Evolutionary conservation across 371 early-diverging fungal genomes (phyloP), one percentile per base, ranked within the genome.

Genomic region (Rhizopus stolonifer): DNA sequence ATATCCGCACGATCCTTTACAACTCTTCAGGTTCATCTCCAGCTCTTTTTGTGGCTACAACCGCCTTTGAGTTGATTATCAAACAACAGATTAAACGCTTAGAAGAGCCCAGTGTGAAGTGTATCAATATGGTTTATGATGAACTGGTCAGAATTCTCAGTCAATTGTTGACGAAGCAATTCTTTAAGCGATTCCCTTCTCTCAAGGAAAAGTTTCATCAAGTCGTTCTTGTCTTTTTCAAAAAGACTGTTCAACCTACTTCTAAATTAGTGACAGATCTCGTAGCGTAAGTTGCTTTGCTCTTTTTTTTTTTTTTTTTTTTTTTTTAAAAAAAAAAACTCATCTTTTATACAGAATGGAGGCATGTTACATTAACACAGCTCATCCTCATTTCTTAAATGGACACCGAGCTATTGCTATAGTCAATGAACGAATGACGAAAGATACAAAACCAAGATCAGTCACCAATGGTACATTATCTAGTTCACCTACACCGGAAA

Each of bases 11-110:
- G 3, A 91, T 98, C 47, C 72, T 99, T 18, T 96, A 96, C 82
- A 99, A 99, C 78, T 96, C 98, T 24, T 91, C 95, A 45, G 98
- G 98, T 39, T 92, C 96, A 3, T 87, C 95, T n/a, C 96, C 98
- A 2, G 88, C 95, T 13, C 80, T 99, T 26, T 96, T 99, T 79
- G 97, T 99, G 23, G 95, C 91, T 4, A 95, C 99, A 3, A 90
- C 90, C 24, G 99, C 98, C 4, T 99, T 99, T 68, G 98, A 99
- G 67, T 88, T 94, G 31, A 89, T 98, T 34, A 91, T 98, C 58
- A 97, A 95, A 75, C 87, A 95, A 69, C 97, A 98, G 71, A 96
- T 98, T 71, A 88, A 87, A 64, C 89, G 98, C 10, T 75, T 98
- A 29, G 98, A 98, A 62, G 96, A 96, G 33, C 99, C 99, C 10